Evolutionary conservation across 2,329 filamentous ascomycete genomes (phyloP).

Genomic region (Phaeoacremonium minimum): DNA sequence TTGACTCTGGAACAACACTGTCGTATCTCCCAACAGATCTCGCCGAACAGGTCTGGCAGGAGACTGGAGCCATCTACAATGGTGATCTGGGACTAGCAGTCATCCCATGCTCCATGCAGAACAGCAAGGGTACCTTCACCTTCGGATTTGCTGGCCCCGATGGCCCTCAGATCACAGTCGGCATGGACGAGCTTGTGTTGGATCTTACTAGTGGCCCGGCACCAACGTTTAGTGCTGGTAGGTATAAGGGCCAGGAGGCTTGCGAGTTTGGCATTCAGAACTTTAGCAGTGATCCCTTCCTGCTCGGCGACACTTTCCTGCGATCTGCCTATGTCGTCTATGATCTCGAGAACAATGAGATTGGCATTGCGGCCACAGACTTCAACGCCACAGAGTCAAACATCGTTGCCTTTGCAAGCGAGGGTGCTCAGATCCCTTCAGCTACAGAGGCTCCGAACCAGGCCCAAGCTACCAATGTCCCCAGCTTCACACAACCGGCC

Average conservation of each 20-base stretch:
- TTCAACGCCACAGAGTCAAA: conserved; percentile 49
- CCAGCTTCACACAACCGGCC: conserved; percentile 20
- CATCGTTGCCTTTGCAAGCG: conserved; percentile 44
- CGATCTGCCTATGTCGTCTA: conserved; percentile 59
- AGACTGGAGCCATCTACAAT: conserved; percentile 48
- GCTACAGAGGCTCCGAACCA: conserved; percentile 39
- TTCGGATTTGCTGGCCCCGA: conserved; percentile 48
- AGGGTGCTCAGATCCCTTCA: conserved; percentile 44
- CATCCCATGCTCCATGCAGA: conserved; percentile 44
- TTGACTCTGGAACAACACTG: conserved; percentile 73
- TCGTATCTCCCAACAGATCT: conserved; percentile 64
- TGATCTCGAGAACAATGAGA: conserved; percentile 53
- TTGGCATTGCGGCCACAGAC: conserved; percentile 49
- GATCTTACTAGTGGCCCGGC: conserved; percentile 29
- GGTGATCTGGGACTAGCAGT: conserved; percentile 30
- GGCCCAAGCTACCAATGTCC: conserved; percentile 20
- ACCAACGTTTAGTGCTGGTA: conserved; percentile 31
- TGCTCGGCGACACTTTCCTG: conserved; percentile 56
- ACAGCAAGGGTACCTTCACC: conserved; percentile 41
- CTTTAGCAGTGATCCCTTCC: conserved; percentile 32
- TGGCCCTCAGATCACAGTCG: conserved; percentile 46
- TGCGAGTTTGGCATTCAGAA: conserved; percentile 57
- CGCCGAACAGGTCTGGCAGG: conserved; percentile 45
- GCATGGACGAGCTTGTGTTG: conserved; percentile 53
- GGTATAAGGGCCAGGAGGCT: conserved; percentile 36